Conservation (phyloP, 2,329 filamentous ascomycete species). For the Alternaria metachromatica region DNA sequence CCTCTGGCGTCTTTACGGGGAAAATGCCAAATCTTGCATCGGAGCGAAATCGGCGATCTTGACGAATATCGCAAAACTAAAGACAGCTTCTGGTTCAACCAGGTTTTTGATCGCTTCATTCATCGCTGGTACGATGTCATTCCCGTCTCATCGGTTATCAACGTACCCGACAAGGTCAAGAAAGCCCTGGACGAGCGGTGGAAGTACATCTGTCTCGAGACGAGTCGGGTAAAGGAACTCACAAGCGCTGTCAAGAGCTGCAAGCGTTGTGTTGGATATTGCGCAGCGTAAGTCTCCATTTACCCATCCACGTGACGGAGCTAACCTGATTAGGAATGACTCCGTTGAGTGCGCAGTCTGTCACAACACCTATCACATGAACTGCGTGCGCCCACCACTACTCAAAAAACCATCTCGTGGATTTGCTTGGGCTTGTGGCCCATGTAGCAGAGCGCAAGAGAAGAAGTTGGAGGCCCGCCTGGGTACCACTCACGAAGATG, state of each 20-base stretch:
- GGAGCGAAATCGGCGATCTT: conserved; percentile 81
- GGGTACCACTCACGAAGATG: conserved; percentile 60
- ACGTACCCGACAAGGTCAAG: conserved; percentile 93
- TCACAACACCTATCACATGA: conserved; percentile 96
- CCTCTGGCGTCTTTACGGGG: conserved; percentile 91
- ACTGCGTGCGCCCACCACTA: conserved; percentile 89
- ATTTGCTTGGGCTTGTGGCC: conserved; percentile 97
- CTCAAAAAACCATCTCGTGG: conserved; percentile 96
- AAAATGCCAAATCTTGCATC: conserved; percentile 89
- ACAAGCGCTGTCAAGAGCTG: conserved; percentile 96
- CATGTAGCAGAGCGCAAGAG: conserved; percentile 95
- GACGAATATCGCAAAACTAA: conserved; percentile 83
- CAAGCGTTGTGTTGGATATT: conserved; percentile 90
- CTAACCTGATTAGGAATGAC: conserved; percentile 69
- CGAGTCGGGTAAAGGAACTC: conserved; percentile 90
- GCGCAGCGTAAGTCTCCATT: conserved; percentile 74
- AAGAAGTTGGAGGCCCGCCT: conserved; percentile 85
- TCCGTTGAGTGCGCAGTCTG: conserved; percentile 98
- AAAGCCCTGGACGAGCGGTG: conserved; percentile 94
- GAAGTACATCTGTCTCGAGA: conserved; percentile 95
- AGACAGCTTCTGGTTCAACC: conserved; percentile 96
- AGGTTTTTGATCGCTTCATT: conserved; percentile 97
- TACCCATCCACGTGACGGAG: background rate
- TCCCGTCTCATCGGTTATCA: conserved; percentile 89
- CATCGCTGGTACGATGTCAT: conserved; percentile 98